These are phyloP conservation scores for Diospyros kaki DNA, from an alignment of 148 eudicot genomes.

Conservation along the genomic window DNA sequence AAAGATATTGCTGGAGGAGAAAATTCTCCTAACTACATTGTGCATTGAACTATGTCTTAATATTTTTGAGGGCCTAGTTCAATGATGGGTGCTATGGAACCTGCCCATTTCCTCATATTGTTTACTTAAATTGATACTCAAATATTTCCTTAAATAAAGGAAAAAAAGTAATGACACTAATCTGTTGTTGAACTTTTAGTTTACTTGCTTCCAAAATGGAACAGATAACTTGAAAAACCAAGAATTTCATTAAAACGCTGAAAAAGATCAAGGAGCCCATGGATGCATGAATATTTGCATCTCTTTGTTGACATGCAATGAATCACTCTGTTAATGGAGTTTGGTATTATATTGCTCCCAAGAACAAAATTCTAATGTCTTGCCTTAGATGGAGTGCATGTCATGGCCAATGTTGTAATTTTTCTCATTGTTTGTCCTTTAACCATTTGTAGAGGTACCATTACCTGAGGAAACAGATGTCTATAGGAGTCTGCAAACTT, in stretches of 20 bases:
- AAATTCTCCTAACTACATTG: background rate
- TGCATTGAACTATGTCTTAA: background rate
- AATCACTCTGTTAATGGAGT: background rate
- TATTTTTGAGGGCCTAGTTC: background rate
- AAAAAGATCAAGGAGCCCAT: background rate
- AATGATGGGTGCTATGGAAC: background rate
- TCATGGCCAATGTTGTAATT: background rate
- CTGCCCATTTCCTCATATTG: background rate
- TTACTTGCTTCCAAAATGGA: background rate
- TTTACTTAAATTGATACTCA: background rate
- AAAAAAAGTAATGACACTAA: no score
- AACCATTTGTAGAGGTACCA: conserved; percentile 61
- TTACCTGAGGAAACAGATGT: conserved; percentile 84
- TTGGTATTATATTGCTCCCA: background rate
- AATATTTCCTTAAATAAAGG: background rate
- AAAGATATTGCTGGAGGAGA: background rate
- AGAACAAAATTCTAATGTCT: background rate
- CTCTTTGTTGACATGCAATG: background rate
- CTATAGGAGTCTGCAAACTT: conserved; percentile 71
- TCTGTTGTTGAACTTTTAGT: background rate
- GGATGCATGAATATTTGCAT: background rate
- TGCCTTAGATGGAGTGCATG: background rate
- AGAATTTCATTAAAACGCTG: no score
- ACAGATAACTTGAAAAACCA: background rate
- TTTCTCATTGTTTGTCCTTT: conserved; percentile 12